Base-by-base conservation (phyloP, 2,329 filamentous ascomycete genomes). In the Neonectria punicea region DNA sequence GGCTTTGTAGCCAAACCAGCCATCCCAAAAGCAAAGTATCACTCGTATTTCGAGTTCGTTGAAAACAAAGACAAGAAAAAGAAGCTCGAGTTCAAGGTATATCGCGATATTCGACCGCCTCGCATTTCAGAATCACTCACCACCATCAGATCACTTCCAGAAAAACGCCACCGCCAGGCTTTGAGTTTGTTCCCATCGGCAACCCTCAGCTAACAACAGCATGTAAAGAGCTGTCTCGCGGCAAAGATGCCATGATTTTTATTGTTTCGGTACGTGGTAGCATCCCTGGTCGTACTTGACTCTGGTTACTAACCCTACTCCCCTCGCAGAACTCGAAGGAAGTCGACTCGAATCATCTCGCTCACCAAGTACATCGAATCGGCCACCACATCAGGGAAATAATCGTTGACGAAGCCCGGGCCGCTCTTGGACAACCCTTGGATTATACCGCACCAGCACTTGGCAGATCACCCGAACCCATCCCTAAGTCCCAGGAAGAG, bases 181-280 rank as follows among this genome's bases (percentile, higher is more conserved):
- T 87, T 73, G 84, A 86, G 67, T 90, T 90, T 73, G 84, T 91
- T 47, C 87, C 89, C 34, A 84, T 86, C 55, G 89, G 89, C 54
- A 86, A 90, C 68, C 89, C 88, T 22, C 81, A 85, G 66, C 78
- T 91, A 72, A 90, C 88, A 5, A 81, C 80, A 60, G 79, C 82
- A 47, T 91, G 89, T 81, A 91, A 91, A 76, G 89, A 91, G 71
- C 76, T 90, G 20, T 91, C 89, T 1, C 83, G 89, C 67, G 86
- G 89, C 70, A 81, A 82, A 55, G 88, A 84, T 70, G 87, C 87
- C 49, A 87, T 89, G 85, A 86, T 90, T 16, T 91, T 89, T 70
- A 90, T 91, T 63, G 89, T 91, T 53, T 89, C 88, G 73, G 89
- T 90, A 82, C 70, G 86, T 68, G 53, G 50, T 30, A 39, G 30